Base-by-base conservation (phyloP, 495 filamentous ascomycete genomes). In the Lichina pygmaea region DNA sequence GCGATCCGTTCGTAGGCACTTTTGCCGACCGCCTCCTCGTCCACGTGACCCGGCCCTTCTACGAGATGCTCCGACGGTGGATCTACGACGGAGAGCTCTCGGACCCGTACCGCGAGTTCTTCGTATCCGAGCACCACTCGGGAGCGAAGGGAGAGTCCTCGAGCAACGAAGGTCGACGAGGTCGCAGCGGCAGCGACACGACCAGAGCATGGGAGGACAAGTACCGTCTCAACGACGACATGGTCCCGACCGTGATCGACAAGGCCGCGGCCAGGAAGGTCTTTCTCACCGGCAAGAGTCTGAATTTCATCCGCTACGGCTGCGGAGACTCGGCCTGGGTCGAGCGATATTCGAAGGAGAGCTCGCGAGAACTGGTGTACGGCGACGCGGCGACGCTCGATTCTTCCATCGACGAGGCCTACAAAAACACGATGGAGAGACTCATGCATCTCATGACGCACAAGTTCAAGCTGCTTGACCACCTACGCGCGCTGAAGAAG, bases 181-280 rank as follows among this genome's bases (percentile, higher is more conserved):
- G 53, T 46, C 67, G 66, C 33, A 63, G 64, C 33, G 72, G 76
- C 45, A 78, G 76, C 51, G 76, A 69, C 41, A 81, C 82, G 12
- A 81, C 79, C 15, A 91, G 81, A 45, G 91, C 95, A 11, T 99
- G 91, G 91, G 85, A 95, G 55, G 82, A 89, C 55, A 95, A 99
- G 54, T 99, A 95, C 64, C 77, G 78, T 54, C 64, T 95, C 39
- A 74, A 80, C 49, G 71, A 81, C 47, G 62, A 70, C 11, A 86
- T 94, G 77, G 74, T 93, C 15, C 91, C 91, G 6, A 82, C 75
- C 34, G 93, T 99, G 49, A 81, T 94, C 41, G 86, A 81, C 5
- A 68, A 75, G 44, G 81, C 93, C 33, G 94, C 95, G 60, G 82
- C 89, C 0, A 78, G 89, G 46, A 93, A 93, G 54, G 78, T 94